A percentile compares a stretch with the other conserved stretches of the same genome.
Conservation (phyloP, 495 filamentous ascomycete species). For the Parachaetomium inaequale region DNA sequence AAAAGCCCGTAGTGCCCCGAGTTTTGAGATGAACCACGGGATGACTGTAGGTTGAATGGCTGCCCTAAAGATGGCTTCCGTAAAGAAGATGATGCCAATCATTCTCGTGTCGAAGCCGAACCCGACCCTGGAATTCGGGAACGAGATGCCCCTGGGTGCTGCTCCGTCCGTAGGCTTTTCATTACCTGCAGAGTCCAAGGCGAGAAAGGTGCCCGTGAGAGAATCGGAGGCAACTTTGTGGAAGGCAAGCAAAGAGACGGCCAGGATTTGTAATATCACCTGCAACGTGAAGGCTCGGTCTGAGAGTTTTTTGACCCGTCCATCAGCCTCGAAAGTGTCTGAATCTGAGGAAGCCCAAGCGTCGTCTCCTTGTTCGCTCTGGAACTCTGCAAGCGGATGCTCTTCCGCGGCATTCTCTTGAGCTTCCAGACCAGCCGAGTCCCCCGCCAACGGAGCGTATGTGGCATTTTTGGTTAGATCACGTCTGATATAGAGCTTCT, state of each 20-base stretch:
- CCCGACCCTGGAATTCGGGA: neutral
- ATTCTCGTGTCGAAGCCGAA: slow-evolving; percentile 7
- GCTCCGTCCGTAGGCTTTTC: neutral
- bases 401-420: neutral
- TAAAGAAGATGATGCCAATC: slow-evolving; percentile 12
- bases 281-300: slow-evolving; percentile 3
- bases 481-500: neutral
- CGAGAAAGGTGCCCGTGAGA: slow-evolving; percentile 9
- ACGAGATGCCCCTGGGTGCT: neutral
- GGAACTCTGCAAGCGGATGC: too few species aligned
- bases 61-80: slow-evolving; percentile 7
- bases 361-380: too few species aligned
- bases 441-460: neutral
- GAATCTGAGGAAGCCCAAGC: too few species aligned
- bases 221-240: slow-evolving; percentile 15
- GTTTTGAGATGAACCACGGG: slow-evolving; percentile 7
- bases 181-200: neutral
- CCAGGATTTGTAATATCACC: slow-evolving; percentile 12
- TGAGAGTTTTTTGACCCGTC: neutral
- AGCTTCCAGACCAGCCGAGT: neutral
- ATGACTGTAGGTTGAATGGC: slow-evolving; percentile 8
- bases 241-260: slow-evolving; percentile 15
- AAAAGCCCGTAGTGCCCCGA: slow-evolving; percentile 7
- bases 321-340: too few species aligned
- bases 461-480: neutral